Evolutionary conservation across 2,329 filamentous ascomycete species (phyloP).

Genomic region (Massarina eburnea): DNA sequence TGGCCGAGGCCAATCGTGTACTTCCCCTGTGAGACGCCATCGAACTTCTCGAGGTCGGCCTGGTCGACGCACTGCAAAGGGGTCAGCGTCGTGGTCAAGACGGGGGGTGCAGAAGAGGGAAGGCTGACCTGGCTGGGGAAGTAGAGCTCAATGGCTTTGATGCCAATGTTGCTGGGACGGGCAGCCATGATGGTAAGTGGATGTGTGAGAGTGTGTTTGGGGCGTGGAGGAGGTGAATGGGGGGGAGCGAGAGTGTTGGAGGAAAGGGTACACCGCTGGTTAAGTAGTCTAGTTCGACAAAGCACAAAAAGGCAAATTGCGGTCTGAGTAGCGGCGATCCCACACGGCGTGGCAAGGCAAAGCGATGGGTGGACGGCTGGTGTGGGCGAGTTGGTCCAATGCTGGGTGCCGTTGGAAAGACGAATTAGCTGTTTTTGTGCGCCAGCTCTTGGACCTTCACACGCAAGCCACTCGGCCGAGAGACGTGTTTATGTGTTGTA

Average conservation of each 20-base stretch:
- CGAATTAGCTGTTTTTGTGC: conserved; percentile 29
- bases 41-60: conserved; percentile 57
- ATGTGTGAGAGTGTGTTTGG: conserved; percentile 16
- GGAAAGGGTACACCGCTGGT: conserved; percentile 38
- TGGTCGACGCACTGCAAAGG: conserved; percentile 54
- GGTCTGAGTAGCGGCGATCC: conserved; percentile 20
- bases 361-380: conserved; percentile 3
- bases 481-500: neutral
- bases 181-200: conserved; percentile 47
- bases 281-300: conserved; percentile 34
- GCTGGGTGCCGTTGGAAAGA: conserved; percentile 7
- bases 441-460: conserved; percentile 26
- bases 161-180: conserved; percentile 54
- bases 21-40: conserved; percentile 55
- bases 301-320: conserved; percentile 30
- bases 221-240: conserved; percentile 5
- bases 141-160: conserved; percentile 59
- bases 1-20: conserved; percentile 59
- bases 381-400: conserved; percentile 16
- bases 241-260: conserved; percentile 17
- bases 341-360: conserved; percentile 27
- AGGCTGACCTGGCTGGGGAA: conserved; percentile 54
- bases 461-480: conserved; percentile 19
- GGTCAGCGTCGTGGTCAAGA: conserved; percentile 13
- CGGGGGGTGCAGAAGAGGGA: conserved; percentile 2